Evolutionary conservation across 2,329 filamentous ascomycete genomes (phyloP), one percentile per base, ranked within the genome.

Genomic region (Fusarium nematophilum): DNA sequence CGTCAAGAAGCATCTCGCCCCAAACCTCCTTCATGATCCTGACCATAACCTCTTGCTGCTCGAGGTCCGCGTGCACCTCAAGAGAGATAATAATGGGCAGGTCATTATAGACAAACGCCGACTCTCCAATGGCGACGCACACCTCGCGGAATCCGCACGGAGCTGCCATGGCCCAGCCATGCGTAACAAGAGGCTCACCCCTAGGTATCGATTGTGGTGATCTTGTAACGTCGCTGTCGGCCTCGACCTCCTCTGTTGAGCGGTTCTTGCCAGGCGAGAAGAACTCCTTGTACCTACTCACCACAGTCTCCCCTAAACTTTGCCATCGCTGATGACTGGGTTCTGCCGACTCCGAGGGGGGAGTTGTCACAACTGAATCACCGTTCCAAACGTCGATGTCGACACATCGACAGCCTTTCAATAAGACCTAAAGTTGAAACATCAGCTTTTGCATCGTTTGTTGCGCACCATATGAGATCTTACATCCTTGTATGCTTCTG

Each of bases 321-420:
- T n/a, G n/a, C n/a, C n/a, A n/a, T n/a, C n/a, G n/a, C n/a, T n/a
- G n/a, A n/a, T n/a, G n/a, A n/a, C n/a, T n/a, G n/a, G n/a, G 77
- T 76, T 11, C 75, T 73, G 18, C 78, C 77, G 1, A 75, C 72
- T 30, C 74, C 80, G 29, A 78, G 80, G n/a, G 79, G 70, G 27
- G 77, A 80, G 39, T 75, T 77, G 15, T 73, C 76, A 73, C 69
- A 37, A 71, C 74, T n/a, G 78, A 72, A 58, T 83, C 78, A 4
- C 92, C 91, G 73, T 97, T 91, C 91, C 93, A 96, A 2, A 97
- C 92, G 70, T 97, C 93, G 44, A 97, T 95, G 73, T 97, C 93
- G 26, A 97, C 91, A 68, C 92, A 97, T 53, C 93, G 87, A 71
- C 93, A 96, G 34, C 91, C 90, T 43, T 86, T 84, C 14, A 85